These are phyloP conservation scores for Ophiostoma fasciatum DNA, from an alignment of 2,329 filamentous ascomycete species.

Conservation along the genomic window DNA sequence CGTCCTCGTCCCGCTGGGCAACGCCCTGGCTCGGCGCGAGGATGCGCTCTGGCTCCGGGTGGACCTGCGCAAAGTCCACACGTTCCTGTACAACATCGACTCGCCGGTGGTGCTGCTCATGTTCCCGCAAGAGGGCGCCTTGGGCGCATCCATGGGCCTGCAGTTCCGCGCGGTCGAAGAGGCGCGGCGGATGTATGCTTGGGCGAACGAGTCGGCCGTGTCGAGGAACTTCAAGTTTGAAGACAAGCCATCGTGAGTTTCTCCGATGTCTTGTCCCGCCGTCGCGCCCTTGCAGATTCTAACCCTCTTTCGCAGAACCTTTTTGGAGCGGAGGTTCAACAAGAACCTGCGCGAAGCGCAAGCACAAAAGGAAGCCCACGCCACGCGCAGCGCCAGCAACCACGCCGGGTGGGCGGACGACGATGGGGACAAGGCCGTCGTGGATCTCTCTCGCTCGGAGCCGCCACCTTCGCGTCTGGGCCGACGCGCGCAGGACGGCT, in stretches of 20 bases:
- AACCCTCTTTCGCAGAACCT: background rate
- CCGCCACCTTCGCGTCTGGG: background rate
- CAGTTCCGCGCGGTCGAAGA: slow-evolving; percentile 3
- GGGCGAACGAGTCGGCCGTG: background rate
- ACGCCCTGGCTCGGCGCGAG: background rate
- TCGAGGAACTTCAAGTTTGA: background rate
- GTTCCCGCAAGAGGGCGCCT: background rate
- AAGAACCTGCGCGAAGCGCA: background rate
- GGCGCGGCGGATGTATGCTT: background rate
- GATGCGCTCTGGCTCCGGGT: slow-evolving; percentile 2
- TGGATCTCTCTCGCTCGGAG: background rate
- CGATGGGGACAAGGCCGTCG: background rate
- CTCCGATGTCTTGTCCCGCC: background rate
- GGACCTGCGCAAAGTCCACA: background rate
- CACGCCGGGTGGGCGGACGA: too few species aligned
- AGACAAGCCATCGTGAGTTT: background rate
- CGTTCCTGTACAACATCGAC: background rate
- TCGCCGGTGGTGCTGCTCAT: slow-evolving; percentile 1
- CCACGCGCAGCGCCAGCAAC: too few species aligned
- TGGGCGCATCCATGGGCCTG: slow-evolving; percentile 2
- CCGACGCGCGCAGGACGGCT: too few species aligned
- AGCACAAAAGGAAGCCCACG: background rate
- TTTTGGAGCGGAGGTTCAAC: background rate
- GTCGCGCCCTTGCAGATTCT: too few species aligned
- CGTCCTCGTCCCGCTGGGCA: background rate